Evolutionary conservation across 345 rosid genomes (phyloP), one percentile per base, ranked within the genome.

Genomic region (Syzygium grande): DNA sequence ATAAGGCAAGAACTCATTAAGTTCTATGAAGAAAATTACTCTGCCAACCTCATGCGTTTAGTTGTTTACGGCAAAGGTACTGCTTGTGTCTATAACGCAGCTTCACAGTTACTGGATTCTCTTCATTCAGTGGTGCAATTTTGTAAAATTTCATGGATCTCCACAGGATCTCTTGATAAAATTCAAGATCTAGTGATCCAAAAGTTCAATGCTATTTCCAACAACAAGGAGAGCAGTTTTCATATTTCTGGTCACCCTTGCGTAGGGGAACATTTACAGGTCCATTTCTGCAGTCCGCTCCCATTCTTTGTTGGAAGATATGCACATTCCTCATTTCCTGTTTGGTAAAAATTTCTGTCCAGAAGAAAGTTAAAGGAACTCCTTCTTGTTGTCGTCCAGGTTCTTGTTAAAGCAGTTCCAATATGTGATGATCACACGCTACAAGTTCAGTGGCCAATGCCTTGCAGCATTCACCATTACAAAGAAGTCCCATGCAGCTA

Each of bases 41-140:
- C 99, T 27, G 96, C 99, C 88, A 97, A 94, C 92, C 93, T 94
- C 86, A 97, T 97, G 98, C 93, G 92, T 90, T 92, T 97, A 63
- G 98, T 95, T 89, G 93, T 96, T 59, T 97, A 97, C 88, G 92
- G 93, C 89, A 96, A 95, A 92, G 99, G 98, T 95, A 88, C 49
- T 38, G 49, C 49, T 73, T 73, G 83, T 43, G 13, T 34, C 79
- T 17, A 73, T 88, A 53, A 68, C 79, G 51, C 73, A 49, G 54
- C 86, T 87, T 19, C 43, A 19, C 49, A 38, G 38, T 21, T 38
- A 38, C 25, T 19, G 38, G 49, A 16, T 73, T 73, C 83, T 73
- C 83, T 63, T 46, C 29, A 61, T 58, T 30, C 22, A 12, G 63
- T 85, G 49, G 61, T 41, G 11, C 16, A 55, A 52, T 85, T 73